Percentiles rank a stretch among this genome's conserved stretches.
These are phyloP conservation scores for Phytophthora pseudosyringae DNA, from an alignment of 352 stramenopile species.

Conservation along the genomic window DNA sequence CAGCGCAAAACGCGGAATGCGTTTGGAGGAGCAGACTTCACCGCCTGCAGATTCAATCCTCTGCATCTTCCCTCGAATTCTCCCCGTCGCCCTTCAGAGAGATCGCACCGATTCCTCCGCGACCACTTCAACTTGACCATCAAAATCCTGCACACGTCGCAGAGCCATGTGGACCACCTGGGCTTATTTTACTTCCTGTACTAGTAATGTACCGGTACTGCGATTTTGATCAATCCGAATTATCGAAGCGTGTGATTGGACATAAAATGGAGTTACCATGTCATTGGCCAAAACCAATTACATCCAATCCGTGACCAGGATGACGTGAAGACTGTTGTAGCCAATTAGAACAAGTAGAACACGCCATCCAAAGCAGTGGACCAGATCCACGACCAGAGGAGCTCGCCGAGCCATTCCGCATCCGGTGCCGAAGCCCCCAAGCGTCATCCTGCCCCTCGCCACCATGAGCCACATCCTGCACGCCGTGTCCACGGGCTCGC, in stretches of 20 bases:
- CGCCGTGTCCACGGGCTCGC: slow-evolving; percentile 67
- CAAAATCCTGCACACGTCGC: slow-evolving; percentile 17
- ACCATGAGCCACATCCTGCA: slow-evolving; percentile 86
- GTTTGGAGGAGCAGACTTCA: background rate
- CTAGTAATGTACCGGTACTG: no score
- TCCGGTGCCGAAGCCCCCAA: slow-evolving; percentile 17
- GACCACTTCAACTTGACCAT: slow-evolving; percentile 10
- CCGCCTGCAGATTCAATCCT: no score
- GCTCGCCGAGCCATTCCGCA: slow-evolving; percentile 18
- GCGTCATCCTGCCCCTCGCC: slow-evolving; percentile 1
- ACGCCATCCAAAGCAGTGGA: slow-evolving; percentile 29
- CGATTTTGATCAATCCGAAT: no score
- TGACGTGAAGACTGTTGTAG: slow-evolving; percentile 2
- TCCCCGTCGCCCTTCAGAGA: slow-evolving; percentile 1
- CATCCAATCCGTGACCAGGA: background rate
- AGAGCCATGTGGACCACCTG: background rate
- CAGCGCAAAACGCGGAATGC: slow-evolving; percentile 36
- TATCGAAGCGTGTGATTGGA: no score
- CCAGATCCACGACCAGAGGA: slow-evolving; percentile 1
- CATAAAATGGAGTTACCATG: background rate
- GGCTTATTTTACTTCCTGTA: no score
- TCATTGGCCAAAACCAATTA: slow-evolving; percentile 5
- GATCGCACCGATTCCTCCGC: background rate
- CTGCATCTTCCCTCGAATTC: background rate
- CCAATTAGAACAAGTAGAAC: slow-evolving; percentile 29